These are phyloP conservation scores for Beauveria sp. DNA, from an alignment of 2,329 filamentous ascomycete species.

Conservation along the genomic window DNA sequence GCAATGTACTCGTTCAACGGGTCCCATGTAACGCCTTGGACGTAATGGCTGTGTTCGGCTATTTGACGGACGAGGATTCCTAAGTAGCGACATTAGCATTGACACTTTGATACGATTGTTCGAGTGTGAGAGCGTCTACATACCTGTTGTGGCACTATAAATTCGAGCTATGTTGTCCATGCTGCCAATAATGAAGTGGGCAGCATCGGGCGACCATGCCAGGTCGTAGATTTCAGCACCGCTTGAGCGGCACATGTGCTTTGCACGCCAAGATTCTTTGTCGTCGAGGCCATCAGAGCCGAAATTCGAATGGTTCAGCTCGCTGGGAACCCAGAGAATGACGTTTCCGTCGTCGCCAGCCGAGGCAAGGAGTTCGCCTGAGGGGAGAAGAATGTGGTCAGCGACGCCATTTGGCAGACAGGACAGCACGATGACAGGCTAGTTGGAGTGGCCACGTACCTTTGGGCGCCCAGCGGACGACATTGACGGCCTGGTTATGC, in stretches of 20 bases:
- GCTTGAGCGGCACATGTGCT: slow-evolving; percentile 94
- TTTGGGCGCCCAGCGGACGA: slow-evolving; percentile 91
- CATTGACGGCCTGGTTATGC: slow-evolving; percentile 96
- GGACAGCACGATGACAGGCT: background rate
- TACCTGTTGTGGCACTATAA: slow-evolving; percentile 88
- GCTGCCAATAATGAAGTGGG: slow-evolving; percentile 95
- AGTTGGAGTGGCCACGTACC: slow-evolving; percentile 43
- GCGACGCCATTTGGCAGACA: background rate
- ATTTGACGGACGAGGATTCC: slow-evolving; percentile 76
- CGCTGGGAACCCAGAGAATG: slow-evolving; percentile 88
- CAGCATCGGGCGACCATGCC: slow-evolving; percentile 95
- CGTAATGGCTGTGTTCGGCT: slow-evolving; percentile 95
- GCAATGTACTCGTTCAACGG: slow-evolving; percentile 96
- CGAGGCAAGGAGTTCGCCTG: slow-evolving; percentile 87
- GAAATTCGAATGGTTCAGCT: slow-evolving; percentile 60
- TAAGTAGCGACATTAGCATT: slow-evolving; percentile 17
- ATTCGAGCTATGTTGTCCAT: slow-evolving; percentile 99
- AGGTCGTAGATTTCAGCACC: slow-evolving; percentile 97
- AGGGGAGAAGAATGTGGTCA: slow-evolving; percentile 14
- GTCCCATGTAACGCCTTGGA: slow-evolving; percentile 97
- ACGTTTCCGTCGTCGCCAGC: slow-evolving; percentile 97
- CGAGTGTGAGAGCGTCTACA: slow-evolving; percentile 18
- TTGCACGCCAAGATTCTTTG: slow-evolving; percentile 93
- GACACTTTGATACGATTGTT: background rate
- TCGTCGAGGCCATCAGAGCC: slow-evolving; percentile 84